phyloP scores from a whole-genome alignment of 208 protist genomes.

The Crithidia acanthocephali region DNA sequence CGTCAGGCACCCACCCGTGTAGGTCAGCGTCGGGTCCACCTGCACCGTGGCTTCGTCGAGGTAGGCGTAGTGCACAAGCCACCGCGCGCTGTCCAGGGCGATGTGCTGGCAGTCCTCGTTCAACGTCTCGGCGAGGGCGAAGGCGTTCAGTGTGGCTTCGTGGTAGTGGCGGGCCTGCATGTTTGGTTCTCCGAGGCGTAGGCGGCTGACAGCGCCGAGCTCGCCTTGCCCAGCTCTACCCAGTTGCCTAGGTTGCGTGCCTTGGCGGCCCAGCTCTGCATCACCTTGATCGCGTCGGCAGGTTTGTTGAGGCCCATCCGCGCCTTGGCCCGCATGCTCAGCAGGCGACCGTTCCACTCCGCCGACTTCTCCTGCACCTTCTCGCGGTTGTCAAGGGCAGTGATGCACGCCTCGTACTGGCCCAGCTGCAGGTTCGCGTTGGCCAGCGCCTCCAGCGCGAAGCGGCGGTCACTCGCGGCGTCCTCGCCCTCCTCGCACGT shows the following conservation, averaged over 20 bases:
- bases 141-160: constrained; percentile 57
- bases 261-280: constrained; percentile 71
- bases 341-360: constrained; percentile 65
- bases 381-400: constrained; percentile 75
- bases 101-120: constrained; percentile 45
- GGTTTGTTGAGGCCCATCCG: constrained; percentile 68
- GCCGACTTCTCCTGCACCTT: constrained; percentile 82
- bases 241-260: constrained; percentile 63
- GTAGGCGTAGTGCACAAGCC: constrained; percentile 88
- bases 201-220: constrained; percentile 61
- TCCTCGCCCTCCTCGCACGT: constrained; percentile 69
- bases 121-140: constrained; percentile 39
- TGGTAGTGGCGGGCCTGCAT: constrained; percentile 72
- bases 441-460: constrained; percentile 84
- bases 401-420: constrained; percentile 80
- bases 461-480: constrained; percentile 69
- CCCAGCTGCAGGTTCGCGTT: constrained; percentile 81
- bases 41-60: constrained; percentile 72
- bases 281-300: constrained; percentile 76
- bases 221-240: constrained; percentile 76
- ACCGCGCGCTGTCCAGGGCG: constrained; percentile 73
- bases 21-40: constrained; percentile 36
- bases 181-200: constrained; percentile 60
- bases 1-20: constrained; percentile 17
- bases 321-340: constrained; percentile 77